Evolutionary conservation across 2,329 filamentous ascomycete genomes (phyloP).

Genomic region (Diaporthe sp.): DNA sequence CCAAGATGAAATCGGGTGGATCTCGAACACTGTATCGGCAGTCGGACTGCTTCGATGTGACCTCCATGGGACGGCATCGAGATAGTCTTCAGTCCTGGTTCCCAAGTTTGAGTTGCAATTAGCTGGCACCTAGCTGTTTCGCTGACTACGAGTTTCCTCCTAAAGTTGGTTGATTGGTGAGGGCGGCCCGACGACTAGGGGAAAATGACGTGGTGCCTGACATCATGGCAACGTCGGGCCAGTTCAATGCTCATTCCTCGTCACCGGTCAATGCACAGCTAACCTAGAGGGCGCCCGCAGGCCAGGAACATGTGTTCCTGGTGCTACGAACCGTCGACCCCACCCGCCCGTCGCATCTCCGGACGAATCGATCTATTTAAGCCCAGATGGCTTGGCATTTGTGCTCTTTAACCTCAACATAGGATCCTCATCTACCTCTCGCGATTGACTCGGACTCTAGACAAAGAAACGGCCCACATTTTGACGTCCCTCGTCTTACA

Average conservation of each 20-base stretch:
- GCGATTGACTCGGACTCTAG: background rate
- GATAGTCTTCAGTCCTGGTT: background rate
- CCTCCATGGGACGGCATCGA: background rate
- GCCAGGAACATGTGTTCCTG: slow-evolving; percentile 17
- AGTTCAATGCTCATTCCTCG: background rate
- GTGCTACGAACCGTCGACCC: slow-evolving; percentile 17
- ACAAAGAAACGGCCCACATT: background rate
- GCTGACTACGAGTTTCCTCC: background rate
- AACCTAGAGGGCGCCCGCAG: background rate
- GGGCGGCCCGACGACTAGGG: too few species aligned
- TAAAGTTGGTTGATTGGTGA: slow-evolving; percentile 17
- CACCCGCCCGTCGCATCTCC: background rate
- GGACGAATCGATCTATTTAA: background rate
- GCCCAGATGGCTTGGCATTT: slow-evolving; percentile 16
- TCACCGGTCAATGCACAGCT: slow-evolving; percentile 3
- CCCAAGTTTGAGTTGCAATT: background rate
- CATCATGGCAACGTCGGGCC: slow-evolving; percentile 33
- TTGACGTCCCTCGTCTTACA: background rate
- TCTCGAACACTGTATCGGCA: background rate
- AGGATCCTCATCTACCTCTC: background rate
- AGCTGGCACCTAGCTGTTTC: slow-evolving; percentile 2
- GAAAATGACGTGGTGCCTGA: slow-evolving; percentile 32
- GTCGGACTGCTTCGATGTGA: background rate
- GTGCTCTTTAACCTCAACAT: background rate
- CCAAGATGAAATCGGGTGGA: slow-evolving; percentile 28